Conservation (phyloP, 257 asterid genomes). For the Nemophila menziesii region DNA sequence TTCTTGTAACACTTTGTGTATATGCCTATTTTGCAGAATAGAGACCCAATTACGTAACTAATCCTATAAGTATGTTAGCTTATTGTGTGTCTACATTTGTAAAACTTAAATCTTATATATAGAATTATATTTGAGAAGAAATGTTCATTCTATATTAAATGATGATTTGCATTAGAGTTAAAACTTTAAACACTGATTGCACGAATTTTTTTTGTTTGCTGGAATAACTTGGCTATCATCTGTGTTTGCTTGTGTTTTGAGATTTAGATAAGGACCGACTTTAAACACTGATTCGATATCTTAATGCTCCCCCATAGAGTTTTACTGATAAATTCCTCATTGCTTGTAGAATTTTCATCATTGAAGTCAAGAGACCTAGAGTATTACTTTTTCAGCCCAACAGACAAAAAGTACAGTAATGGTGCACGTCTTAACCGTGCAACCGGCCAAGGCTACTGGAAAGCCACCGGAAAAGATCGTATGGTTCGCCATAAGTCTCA, state of each 20-base stretch:
- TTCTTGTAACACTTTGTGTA: no score
- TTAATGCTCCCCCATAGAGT: neutral
- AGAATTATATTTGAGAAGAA: slow-evolving; percentile 5
- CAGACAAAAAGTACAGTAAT: slow-evolving; percentile 81
- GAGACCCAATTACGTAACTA: no score
- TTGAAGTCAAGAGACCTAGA: slow-evolving; percentile 79
- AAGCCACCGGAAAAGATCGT: slow-evolving; percentile 92
- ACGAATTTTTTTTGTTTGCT: slow-evolving; percentile 1
- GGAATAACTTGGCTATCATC: neutral
- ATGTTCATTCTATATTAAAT: neutral
- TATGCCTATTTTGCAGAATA: no score
- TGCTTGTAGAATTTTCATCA: slow-evolving; percentile 45
- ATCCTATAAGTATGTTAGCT: no score
- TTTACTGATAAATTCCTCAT: slow-evolving; percentile 7
- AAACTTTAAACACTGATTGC: neutral
- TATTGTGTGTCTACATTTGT: neutral
- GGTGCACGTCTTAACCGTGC: slow-evolving; percentile 95
- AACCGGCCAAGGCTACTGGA: slow-evolving; percentile 95
- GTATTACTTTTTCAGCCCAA: slow-evolving; percentile 95
- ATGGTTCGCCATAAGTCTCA: slow-evolving; percentile 51
- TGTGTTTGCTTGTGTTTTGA: neutral
- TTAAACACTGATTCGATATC: neutral
- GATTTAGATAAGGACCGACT: neutral
- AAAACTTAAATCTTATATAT: slow-evolving; percentile 1
- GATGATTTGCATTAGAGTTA: neutral